Conservation (phyloP, 768 basidiomycete genomes). For the Tylopilus cervinicoccineus region DNA sequence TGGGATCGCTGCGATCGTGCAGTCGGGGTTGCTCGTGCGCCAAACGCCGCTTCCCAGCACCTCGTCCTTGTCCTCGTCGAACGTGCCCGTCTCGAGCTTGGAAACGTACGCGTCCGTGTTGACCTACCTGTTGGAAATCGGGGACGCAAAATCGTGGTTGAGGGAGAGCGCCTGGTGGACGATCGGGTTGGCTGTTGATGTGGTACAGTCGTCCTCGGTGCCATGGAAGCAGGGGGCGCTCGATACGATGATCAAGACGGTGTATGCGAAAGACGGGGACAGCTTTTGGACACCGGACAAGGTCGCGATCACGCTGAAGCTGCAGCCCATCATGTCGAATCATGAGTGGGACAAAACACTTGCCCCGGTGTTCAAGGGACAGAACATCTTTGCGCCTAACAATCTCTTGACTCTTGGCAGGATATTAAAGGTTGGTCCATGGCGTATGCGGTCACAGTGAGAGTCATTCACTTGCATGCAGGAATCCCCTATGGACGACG, state of each 20-base stretch:
- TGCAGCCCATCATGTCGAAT: slow-evolving; percentile 59
- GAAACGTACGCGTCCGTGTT: slow-evolving; percentile 58
- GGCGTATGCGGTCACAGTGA: not conserved
- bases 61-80: slow-evolving; percentile 33
- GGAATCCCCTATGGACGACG: slow-evolving; percentile 58
- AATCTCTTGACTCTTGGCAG: slow-evolving; percentile 73
- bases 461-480: slow-evolving; percentile 25
- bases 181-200: slow-evolving; percentile 59
- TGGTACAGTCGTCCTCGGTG: slow-evolving; percentile 52
- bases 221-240: slow-evolving; percentile 71
- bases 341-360: slow-evolving; percentile 65
- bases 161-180: slow-evolving; percentile 90
- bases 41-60: slow-evolving; percentile 49
- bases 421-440: slow-evolving; percentile 67
- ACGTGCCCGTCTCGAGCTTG: slow-evolving; percentile 51
- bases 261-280: slow-evolving; percentile 38
- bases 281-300: slow-evolving; percentile 84
- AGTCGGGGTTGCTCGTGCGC: slow-evolving; percentile 78
- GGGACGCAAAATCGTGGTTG: slow-evolving; percentile 86
- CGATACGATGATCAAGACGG: slow-evolving; percentile 40
- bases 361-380: slow-evolving; percentile 72
- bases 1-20: slow-evolving; percentile 79
- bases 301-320: slow-evolving; percentile 69
- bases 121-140: slow-evolving; percentile 58
- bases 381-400: slow-evolving; percentile 60